phyloP scores from a whole-genome alignment of 1,139 yeast species.

The Komagataea norvegica region DNA sequence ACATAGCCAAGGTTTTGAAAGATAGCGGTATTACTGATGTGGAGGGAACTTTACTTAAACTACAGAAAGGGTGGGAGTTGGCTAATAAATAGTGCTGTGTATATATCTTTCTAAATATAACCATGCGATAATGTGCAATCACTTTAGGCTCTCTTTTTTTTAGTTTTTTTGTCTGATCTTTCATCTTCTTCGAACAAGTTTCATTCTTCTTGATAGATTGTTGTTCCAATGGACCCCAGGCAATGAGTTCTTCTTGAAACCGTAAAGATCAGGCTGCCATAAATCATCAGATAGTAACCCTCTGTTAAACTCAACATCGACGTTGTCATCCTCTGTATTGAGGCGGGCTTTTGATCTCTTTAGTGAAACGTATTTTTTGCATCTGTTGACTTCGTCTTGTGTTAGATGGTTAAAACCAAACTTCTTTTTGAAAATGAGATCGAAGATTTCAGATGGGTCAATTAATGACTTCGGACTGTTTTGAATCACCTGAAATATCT shows the following conservation, averaged over 20 bases:
- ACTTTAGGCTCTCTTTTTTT: not conserved
- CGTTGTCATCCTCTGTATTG: conserved; percentile 18
- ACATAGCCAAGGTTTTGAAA: conserved; percentile 27
- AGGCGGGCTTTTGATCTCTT: conserved; percentile 28
- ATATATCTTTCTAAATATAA: not conserved
- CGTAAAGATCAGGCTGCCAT: conserved; percentile 35
- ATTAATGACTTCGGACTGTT: conserved; percentile 68
- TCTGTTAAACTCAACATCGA: conserved; percentile 24
- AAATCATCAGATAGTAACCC: conserved; percentile 30
- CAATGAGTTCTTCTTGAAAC: conserved; percentile 33
- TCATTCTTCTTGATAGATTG: conserved; percentile 33
- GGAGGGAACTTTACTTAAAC: conserved; percentile 29
- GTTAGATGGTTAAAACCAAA: conserved; percentile 73
- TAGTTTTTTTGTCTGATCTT: not conserved
- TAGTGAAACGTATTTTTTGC: conserved; percentile 71
- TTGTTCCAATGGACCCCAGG: conserved; percentile 40
- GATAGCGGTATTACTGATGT: conserved; percentile 21
- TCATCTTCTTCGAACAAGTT: conserved; percentile 20
- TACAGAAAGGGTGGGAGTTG: conserved; percentile 39
- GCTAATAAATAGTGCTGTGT: conserved; percentile 18
- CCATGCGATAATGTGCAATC: too few relatives aligned
- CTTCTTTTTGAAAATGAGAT: conserved; percentile 66
- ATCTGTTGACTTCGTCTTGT: conserved; percentile 74
- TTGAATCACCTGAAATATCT: conserved; percentile 81
- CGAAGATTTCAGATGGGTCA: conserved; percentile 68